Evolutionary conservation across 1,284 basidiomycete genomes (phyloP).

Genomic region (Cutaneotrichosporon daszewskae): DNA sequence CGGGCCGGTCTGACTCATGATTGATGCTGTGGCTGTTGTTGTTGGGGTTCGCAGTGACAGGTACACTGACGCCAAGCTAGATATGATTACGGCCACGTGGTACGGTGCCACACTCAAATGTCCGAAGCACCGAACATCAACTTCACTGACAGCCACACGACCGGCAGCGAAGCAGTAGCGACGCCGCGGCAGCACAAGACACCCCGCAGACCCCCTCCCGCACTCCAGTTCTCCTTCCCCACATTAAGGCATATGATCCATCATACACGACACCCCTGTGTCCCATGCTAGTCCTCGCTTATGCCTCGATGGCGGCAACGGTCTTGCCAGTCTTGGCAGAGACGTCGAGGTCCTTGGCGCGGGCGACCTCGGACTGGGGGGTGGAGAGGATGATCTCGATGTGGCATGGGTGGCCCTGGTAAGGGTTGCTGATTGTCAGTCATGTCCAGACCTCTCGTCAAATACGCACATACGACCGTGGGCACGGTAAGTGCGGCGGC

Average conservation of each 20-base stretch:
- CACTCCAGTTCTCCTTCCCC: neutral
- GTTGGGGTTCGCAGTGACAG: neutral
- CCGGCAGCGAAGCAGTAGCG: neutral
- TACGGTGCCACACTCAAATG: neutral
- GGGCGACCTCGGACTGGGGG: constrained; percentile 74
- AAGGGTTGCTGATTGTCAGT: constrained; percentile 56
- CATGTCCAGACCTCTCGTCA: neutral
- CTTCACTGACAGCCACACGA: too few relatives aligned
- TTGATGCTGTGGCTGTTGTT: too few relatives aligned
- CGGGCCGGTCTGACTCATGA: constrained; percentile 40
- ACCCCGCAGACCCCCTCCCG: neutral
- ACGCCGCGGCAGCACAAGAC: neutral
- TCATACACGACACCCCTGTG: constrained; percentile 38
- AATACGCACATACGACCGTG: constrained; percentile 77
- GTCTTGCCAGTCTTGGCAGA: constrained; percentile 48
- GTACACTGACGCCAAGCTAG: neutral
- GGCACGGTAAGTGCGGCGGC: constrained; percentile 98
- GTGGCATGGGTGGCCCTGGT: constrained; percentile 88
- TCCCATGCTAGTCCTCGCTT: constrained; percentile 27
- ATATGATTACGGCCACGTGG: too few relatives aligned
- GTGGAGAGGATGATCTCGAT: constrained; percentile 87
- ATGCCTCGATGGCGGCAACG: constrained; percentile 49
- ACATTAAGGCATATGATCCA: constrained; percentile 33
- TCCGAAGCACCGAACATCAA: neutral
- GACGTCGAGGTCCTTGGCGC: constrained; percentile 71